phyloP scores from a whole-genome alignment of 2,329 filamentous ascomycete species.

The Diaporthe sp. region DNA sequence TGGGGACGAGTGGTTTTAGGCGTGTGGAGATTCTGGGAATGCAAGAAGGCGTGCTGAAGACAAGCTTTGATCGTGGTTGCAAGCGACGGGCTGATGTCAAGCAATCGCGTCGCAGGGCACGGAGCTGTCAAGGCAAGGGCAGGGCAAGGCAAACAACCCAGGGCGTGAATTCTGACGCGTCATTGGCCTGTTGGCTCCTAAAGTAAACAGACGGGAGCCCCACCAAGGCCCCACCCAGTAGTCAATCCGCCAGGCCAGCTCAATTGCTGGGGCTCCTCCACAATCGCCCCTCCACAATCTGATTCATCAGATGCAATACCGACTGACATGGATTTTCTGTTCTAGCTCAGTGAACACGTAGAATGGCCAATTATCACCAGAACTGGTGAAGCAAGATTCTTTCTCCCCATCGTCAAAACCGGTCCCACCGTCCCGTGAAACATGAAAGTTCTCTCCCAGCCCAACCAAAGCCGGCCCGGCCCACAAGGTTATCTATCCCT shows the following conservation, averaged over 20 bases:
- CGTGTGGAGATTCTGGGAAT: not conserved
- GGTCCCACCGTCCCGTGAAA: too few species aligned
- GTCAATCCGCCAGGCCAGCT: not conserved
- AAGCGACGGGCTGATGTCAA: not conserved
- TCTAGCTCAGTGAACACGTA: too few species aligned
- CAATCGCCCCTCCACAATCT: not conserved
- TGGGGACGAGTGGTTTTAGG: not conserved
- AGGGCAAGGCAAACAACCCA: conserved; percentile 17
- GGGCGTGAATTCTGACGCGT: not conserved
- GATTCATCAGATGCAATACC: not conserved
- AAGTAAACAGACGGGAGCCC: conserved; percentile 28
- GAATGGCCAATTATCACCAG: too few species aligned
- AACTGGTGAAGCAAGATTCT: too few species aligned
- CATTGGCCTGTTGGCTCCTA: conserved; percentile 11
- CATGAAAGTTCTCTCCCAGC: too few species aligned
- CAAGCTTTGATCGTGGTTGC: not conserved
- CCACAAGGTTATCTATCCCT: too few species aligned
- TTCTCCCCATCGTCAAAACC: too few species aligned
- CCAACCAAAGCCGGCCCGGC: too few species aligned
- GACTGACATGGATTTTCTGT: too few species aligned
- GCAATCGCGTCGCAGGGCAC: conserved; percentile 15
- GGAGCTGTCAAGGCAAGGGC: not conserved
- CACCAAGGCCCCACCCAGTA: not conserved
- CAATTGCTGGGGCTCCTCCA: not conserved
- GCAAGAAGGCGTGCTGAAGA: not conserved